Base-by-base conservation (phyloP, 192 early-diverging fungal genomes). In the Podila epicladia region DNA sequence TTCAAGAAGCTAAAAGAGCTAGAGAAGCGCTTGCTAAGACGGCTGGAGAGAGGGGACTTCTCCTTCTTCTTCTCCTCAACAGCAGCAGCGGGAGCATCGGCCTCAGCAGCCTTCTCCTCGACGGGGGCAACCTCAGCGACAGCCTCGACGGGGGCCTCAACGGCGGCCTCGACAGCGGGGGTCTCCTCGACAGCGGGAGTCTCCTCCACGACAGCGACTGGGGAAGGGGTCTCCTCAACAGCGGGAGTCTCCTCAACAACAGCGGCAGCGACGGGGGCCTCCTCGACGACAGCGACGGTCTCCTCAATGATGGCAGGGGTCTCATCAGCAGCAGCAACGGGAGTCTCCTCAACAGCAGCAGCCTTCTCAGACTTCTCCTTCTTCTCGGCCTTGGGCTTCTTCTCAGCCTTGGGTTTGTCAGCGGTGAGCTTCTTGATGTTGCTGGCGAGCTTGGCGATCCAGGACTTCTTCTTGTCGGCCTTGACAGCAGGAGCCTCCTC, bases 371-470 rank as follows among this genome's bases (percentile, higher is more conserved):
- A 45, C 41, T 45, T 45, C 41, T 45, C 41, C 41, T 45, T 70
- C 71, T 73, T 70, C 71, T 73, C 77, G 9, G 48, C 59, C 79
- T 82, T 72, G 61, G 73, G 73, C 79, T 73, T 82, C 79, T 82
- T 75, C 9, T 73, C 78, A n/a, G 20, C 11, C 37, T 38, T 51
- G 20, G 19, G 35, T 15, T 45, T 45, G 41, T 45, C 41, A 15
- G 41, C 13, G 15, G 66, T 28, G 48, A 82, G 22, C 79, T 82
- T 75, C 67, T 74, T 75, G 68, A 74, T 24, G 72, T 74, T 75
- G 79, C 63, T 64, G 72, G 79, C 58, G 32, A 82, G 26, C 59
- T 82, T 75, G 24, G 72, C 35, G 50, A 82, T 67, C 72, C 72
- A 74, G 15, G 72, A 73, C 79, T 82, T 73, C 72, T 82, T 75